A percentile compares a stretch with the other conserved stretches of the same genome.
Conservation (phyloP, 768 basidiomycete species). For the Auricularia sp. region DNA sequence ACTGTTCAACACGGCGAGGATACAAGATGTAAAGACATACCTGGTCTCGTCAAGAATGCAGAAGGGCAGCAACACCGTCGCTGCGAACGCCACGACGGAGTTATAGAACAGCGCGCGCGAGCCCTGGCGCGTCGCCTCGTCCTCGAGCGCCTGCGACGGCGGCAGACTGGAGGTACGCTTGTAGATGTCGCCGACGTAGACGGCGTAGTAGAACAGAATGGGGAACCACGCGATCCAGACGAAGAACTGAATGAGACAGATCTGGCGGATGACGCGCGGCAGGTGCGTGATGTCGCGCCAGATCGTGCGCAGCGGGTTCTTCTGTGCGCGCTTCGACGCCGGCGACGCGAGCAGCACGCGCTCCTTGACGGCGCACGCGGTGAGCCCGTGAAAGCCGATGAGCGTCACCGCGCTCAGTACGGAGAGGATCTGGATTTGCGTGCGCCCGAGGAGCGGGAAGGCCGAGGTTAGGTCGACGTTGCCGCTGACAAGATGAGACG, state of each 20-base stretch:
- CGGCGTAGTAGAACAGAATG: slow-evolving; percentile 74
- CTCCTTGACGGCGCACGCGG: slow-evolving; percentile 45
- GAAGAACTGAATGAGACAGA: slow-evolving; percentile 78
- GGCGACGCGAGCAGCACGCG: slow-evolving; percentile 48
- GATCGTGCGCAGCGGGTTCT: slow-evolving; percentile 44
- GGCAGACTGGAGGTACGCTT: slow-evolving; percentile 32
- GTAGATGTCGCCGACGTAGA: slow-evolving; percentile 84
- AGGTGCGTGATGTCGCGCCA: slow-evolving; percentile 60
- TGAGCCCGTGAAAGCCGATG: slow-evolving; percentile 18
- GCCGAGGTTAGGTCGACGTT: slow-evolving; percentile 62
- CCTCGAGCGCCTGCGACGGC: slow-evolving; percentile 4
- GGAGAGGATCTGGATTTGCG: slow-evolving; percentile 73
- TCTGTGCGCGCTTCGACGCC: slow-evolving; percentile 4
- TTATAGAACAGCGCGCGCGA: slow-evolving; percentile 75
- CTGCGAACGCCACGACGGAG: slow-evolving; percentile 53
- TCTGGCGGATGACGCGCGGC: slow-evolving; percentile 65
- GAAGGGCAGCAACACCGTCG: slow-evolving; percentile 62
- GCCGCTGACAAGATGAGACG: slow-evolving; percentile 39
- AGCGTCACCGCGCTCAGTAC: slow-evolving; percentile 64
- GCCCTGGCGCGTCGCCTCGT: slow-evolving; percentile 27
- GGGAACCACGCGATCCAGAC: slow-evolving; percentile 92
- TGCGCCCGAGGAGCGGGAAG: slow-evolving; percentile 66
- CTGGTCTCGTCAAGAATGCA: slow-evolving; percentile 20
- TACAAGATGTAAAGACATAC: background rate
- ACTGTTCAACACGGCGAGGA: background rate